Conservation (phyloP, 1,284 basidiomycete genomes). For the Cryptococcus floricola region DNA sequence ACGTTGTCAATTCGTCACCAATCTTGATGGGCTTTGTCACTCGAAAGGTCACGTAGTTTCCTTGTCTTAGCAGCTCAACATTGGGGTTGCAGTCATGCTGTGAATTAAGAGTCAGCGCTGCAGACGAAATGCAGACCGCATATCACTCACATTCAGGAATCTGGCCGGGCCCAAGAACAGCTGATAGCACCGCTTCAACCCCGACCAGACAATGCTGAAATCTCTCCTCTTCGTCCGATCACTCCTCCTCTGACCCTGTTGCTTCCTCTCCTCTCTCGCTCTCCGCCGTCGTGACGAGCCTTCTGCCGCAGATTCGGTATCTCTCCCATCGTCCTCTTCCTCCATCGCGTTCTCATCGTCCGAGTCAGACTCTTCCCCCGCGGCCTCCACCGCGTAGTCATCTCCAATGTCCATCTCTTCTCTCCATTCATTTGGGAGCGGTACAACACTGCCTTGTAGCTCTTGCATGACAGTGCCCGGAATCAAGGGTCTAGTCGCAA, state of each 20-base stretch:
- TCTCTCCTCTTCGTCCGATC: conserved; percentile 40
- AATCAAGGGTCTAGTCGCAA: conserved; percentile 35
- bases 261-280: conserved; percentile 15
- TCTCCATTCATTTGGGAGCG: conserved; percentile 40
- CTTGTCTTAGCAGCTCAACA: conserved; percentile 40
- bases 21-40: conserved; percentile 33
- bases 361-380: conserved; percentile 26
- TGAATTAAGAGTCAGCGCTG: neutral
- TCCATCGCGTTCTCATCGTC: conserved; percentile 9
- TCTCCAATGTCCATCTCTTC: conserved; percentile 41
- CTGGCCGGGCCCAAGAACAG: conserved; percentile 49
- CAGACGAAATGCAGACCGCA: neutral
- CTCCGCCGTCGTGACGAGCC: conserved; percentile 1
- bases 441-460: conserved; percentile 41
- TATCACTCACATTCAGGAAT: conserved; percentile 45
- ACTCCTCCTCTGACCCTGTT: conserved; percentile 26
- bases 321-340: conserved; percentile 14
- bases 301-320: conserved; percentile 7
- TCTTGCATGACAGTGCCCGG: conserved; percentile 32
- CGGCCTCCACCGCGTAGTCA: conserved; percentile 28
- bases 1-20: conserved; percentile 46
- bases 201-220: conserved; percentile 46
- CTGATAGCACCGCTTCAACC: conserved; percentile 37
- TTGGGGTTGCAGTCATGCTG: conserved; percentile 49
- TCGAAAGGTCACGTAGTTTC: conserved; percentile 42